These are phyloP conservation scores for Crithidia acanthocephali DNA, from an alignment of 208 protist species.

Conservation along the genomic window DNA sequence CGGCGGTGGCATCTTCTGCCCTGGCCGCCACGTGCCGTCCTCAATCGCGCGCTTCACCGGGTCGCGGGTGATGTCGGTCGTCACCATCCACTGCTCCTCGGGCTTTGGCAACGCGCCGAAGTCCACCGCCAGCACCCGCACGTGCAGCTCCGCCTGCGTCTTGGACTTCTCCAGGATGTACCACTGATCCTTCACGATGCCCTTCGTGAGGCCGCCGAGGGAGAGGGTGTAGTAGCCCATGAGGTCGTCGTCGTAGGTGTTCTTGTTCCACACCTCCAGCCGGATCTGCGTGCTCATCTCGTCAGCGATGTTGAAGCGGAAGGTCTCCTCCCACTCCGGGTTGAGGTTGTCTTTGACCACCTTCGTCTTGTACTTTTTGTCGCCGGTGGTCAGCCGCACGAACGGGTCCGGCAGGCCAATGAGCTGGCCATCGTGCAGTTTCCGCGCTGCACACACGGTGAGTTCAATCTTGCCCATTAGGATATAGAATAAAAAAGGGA, in stretches of 20 bases:
- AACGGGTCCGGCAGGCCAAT: conserved; percentile 70
- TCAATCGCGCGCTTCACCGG: conserved; percentile 50
- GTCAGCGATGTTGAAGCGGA: conserved; percentile 72
- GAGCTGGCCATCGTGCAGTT: conserved; percentile 47
- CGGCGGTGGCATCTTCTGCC: conserved; percentile 37
- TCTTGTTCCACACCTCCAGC: conserved; percentile 74
- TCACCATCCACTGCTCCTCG: conserved; percentile 64
- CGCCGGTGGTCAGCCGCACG: conserved; percentile 46
- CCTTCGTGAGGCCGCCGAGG: conserved; percentile 49
- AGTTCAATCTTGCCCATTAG: conserved; percentile 80
- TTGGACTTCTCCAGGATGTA: conserved; percentile 63
- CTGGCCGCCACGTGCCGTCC: conserved; percentile 46
- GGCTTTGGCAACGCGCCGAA: conserved; percentile 53
- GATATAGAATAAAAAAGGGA: background rate
- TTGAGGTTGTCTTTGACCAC: conserved; percentile 50
- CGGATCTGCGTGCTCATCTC: conserved; percentile 51
- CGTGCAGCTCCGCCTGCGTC: conserved; percentile 59
- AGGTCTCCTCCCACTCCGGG: conserved; percentile 77
- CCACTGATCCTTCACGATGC: conserved; percentile 74
- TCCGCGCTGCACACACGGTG: conserved; percentile 67
- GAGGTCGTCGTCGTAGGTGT: conserved; percentile 57
- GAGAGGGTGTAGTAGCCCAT: conserved; percentile 70
- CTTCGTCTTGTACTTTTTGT: conserved; percentile 74
- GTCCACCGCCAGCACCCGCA: conserved; percentile 73
- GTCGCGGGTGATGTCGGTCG: conserved; percentile 56